Percentiles rank a stretch among this genome's conserved stretches.
phyloP scores from a whole-genome alignment of 257 asterid genomes.

The Solanum stenotomum region DNA sequence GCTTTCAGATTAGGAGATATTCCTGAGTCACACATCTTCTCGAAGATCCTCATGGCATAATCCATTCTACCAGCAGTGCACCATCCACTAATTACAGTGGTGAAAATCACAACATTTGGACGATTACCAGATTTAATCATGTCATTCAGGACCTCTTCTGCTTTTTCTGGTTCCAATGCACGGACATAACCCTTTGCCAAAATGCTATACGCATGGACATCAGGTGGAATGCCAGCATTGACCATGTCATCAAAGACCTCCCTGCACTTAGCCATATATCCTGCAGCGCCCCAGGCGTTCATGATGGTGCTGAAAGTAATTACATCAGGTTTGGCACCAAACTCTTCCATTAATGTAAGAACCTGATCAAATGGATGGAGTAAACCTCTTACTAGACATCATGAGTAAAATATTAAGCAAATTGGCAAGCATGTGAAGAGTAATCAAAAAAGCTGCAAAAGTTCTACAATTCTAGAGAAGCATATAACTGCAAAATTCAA shows the following conservation, averaged over 20 bases:
- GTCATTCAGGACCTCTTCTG: constrained; percentile 42
- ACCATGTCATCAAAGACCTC: constrained; percentile 61
- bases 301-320: constrained; percentile 62
- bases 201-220: constrained; percentile 49
- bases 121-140: constrained; percentile 29
- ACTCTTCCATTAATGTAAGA: constrained; percentile 49
- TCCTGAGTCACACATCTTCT: constrained; percentile 39
- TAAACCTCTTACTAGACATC: not conserved
- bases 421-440: not conserved
- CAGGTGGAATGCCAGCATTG: constrained; percentile 49
- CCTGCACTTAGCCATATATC: constrained; percentile 51
- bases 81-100: constrained; percentile 65
- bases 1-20: constrained; percentile 49
- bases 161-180: constrained; percentile 53
- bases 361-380: constrained; percentile 22
- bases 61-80: constrained; percentile 41
- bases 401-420: not conserved
- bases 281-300: constrained; percentile 69
- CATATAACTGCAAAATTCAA: not conserved
- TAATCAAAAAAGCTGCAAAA: not conserved
- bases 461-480: not conserved
- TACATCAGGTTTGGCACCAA: constrained; percentile 53
- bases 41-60: constrained; percentile 36
- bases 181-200: constrained; percentile 63
- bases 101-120: constrained; percentile 57